phyloP scores from a whole-genome alignment of 169 alveolate species.

The Plasmodium cynomolgi region DNA sequence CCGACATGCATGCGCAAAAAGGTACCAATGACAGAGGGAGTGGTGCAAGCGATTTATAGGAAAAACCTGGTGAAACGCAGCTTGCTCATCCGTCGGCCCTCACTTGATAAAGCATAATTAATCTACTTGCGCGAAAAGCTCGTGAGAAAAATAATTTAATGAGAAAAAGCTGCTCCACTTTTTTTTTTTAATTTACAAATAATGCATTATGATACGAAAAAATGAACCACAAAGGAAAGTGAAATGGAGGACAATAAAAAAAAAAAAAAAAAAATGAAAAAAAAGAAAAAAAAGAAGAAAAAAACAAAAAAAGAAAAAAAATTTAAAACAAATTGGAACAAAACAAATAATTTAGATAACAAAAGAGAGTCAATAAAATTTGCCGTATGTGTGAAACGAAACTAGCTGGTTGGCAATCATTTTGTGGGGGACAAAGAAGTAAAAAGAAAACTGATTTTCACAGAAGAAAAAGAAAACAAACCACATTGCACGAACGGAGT shows the following conservation, averaged over 20 bases:
- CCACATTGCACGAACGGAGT: background rate
- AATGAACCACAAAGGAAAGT: background rate
- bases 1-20: background rate
- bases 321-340: background rate
- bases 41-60: background rate
- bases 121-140: background rate
- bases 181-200: background rate
- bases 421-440: background rate
- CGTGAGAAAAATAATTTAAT: background rate
- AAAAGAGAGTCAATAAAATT: conserved; percentile 34
- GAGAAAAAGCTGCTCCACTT: background rate
- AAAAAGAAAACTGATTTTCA: conserved; percentile 5
- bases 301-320: background rate
- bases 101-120: background rate
- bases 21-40: background rate
- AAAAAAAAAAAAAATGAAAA: background rate
- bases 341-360: conserved; percentile 52
- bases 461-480: conserved; percentile 28
- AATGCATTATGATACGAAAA: background rate
- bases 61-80: background rate
- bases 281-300: background rate
- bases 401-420: background rate
- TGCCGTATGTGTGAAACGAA: conserved; percentile 8
- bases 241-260: background rate
- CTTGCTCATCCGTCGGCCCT: background rate